Base-by-base conservation (phyloP, 2,329 filamentous ascomycete genomes). In the Trichoderma lentiforme region DNA sequence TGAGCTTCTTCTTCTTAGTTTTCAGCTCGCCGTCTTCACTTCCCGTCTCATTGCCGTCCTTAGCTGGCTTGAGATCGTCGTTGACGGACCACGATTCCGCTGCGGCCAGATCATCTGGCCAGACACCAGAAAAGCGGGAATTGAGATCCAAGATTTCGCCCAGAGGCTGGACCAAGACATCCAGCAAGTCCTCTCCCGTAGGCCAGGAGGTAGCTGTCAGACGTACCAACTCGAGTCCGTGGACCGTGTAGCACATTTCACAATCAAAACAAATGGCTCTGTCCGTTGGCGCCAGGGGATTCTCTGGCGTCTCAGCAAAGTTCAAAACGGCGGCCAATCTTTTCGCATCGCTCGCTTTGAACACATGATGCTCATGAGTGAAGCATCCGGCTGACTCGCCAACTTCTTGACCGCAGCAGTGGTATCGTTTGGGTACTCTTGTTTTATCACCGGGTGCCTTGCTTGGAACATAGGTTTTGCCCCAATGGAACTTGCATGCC, bases 201-300 rank as follows among this genome's bases (percentile, higher is more conserved):
- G 95, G 95, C 95, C 96, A 99, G 11, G 91, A 90, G 4, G 95
- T 91, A 6, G 93, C 95, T 0, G 96, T 98, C 3, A 99, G 82
- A 9, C 96, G 93, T 71, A 98, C 91, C 21, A 99, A 87, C 80
- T 99, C 96, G 74, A 98, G 84, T 0, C 97, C 96, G 64, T 92
- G 82, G 1, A 93, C 93, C 0, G 97, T 99, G 79, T 97, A 98
- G 5, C 93, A 93, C 96, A 99, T 99, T 79, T 99, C 96, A 77
- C 96, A 98, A 80, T 99, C 96, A 77, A 99, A 95, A 74, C 90
- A 92, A 12, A 98, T 90, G 3, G 92, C 93, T 43, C 88, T 88
- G 67, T 87, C 83, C 1, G 81, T 77, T 0, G 84, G 83, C 1
- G 83, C 85, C 2, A 82, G 76, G 1, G 83, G 80, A 75, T 94